Base-by-base conservation (phyloP, 2,329 filamentous ascomycete species). In the Didymellaceae sp. region DNA sequence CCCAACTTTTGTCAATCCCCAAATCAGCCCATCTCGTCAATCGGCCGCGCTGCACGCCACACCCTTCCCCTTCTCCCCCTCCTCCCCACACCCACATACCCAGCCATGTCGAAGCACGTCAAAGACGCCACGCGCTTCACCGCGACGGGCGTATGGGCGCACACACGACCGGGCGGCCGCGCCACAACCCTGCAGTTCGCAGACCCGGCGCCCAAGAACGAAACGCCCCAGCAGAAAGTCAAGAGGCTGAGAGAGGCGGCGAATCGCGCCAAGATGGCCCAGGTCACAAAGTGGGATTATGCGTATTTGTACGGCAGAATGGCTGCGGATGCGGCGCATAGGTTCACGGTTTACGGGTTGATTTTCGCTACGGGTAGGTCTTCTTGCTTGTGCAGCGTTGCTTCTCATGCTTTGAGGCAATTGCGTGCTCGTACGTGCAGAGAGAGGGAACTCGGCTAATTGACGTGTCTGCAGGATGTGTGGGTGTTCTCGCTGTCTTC, bases 81-180 rank as follows among this genome's bases (percentile, higher is more conserved):
- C 17, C 28, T 32, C 21, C 31, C 41, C 34, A 47, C 45, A 18
- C 46, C 51, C 16, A 28, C 26, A 28, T 13, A 28, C 6, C 18
- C 31, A 51, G 72, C 18, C 34, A 79, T 79, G 77, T 81, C 87
- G 54, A 86, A 88, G 70, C 89, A 85, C 75, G 86, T 89, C 71
- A 84, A 84, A 64, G 89, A 92, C 72, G 89, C 90, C 61, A 94
- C 90, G 65, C 86, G 89, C 69, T 94, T 89, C 74, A 89, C 86
- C 13, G 77, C 85, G 20, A 88, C 85, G 14, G 84, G 81, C 54
- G 86, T 86, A 26, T 88, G 91, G 75, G 89, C 88, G 63, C 81
- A 82, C 58, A 84, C 85, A 60, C 89, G 88, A 70, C 73, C 80
- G 32, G 72, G 71, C 46, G 71, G 75, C 21, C 65, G 73, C 44